These are phyloP conservation scores for Boletus rufocinnamomeus DNA, from an alignment of 768 basidiomycete species.

Conservation along the genomic window DNA sequence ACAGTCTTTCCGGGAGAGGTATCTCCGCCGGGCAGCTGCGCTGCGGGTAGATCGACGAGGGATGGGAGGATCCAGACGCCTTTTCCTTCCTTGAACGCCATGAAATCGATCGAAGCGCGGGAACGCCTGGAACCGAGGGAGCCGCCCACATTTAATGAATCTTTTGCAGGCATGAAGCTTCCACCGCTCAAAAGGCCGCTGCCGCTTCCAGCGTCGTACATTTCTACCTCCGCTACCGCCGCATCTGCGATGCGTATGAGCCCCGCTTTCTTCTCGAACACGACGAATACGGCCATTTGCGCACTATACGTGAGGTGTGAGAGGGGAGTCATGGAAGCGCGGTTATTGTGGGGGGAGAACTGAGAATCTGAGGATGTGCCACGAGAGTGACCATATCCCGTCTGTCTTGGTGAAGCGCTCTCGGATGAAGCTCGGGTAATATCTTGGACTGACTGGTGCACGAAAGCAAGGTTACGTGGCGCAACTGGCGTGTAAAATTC, in stretches of 20 bases:
- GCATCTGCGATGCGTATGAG: conserved; percentile 80
- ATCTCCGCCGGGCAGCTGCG: conserved; percentile 20
- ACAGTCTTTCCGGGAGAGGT: conserved; percentile 41
- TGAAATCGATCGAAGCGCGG: conserved; percentile 47
- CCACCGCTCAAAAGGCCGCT: conserved; percentile 12
- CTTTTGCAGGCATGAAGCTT: conserved; percentile 27
- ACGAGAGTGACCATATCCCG: conserved; percentile 41
- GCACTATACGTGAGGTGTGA: conserved; percentile 55
- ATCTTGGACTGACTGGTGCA: conserved; percentile 66
- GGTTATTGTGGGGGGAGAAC: conserved; percentile 30
- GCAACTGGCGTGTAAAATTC: conserved; percentile 82
- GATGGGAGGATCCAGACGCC: conserved; percentile 32
- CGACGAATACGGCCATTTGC: conserved; percentile 77
- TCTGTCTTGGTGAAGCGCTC: conserved; percentile 28
- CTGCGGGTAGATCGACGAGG: conserved; percentile 27
- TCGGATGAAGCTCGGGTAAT: conserved; percentile 47
- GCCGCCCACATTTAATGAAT: conserved; percentile 28
- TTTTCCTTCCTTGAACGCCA: conserved; percentile 40
- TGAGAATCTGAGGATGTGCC: conserved; percentile 44
- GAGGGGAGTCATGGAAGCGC: conserved; percentile 33
- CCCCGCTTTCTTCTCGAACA: conserved; percentile 88
- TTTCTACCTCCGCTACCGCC: conserved; percentile 75
- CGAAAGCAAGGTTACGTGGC: conserved; percentile 67
- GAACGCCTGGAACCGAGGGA: conserved; percentile 35
- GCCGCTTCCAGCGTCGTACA: conserved; percentile 42